Evolutionary conservation across 192 early-diverging fungal species (phyloP).

Genomic region (Coemansia sp.): DNA sequence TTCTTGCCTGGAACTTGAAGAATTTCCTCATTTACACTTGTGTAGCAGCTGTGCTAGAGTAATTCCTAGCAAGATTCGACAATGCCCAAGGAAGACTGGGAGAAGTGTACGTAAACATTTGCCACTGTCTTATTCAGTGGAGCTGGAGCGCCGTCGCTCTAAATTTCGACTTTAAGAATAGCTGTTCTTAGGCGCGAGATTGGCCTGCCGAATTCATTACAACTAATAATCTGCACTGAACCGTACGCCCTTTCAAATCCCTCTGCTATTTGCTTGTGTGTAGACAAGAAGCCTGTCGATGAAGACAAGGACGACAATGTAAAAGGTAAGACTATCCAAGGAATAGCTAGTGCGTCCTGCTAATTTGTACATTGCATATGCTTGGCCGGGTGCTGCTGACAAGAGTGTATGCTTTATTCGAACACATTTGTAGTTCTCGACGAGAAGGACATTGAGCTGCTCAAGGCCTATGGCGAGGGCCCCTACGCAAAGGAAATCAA

Average conservation of each 20-base stretch:
- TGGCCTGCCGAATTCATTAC: not conserved
- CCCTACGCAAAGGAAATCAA: constrained; percentile 96
- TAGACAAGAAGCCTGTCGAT: constrained; percentile 80
- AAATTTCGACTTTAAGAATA: not conserved
- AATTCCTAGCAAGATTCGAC: constrained; percentile 5
- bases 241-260: not conserved
- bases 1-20: constrained; percentile 5
- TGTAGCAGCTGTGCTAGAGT: not conserved
- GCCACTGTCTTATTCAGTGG: not conserved
- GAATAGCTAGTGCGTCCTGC: not conserved
- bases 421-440: constrained; percentile 30
- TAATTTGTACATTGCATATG: not conserved
- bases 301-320: constrained; percentile 83
- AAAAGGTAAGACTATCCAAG: constrained; percentile 56
- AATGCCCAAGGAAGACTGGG: constrained; percentile 91
- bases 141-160: not conserved
- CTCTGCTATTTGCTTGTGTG: not conserved
- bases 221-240: not conserved
- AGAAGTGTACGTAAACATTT: constrained; percentile 76
- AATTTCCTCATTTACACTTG: not conserved
- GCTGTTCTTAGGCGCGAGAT: not conserved
- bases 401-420: not conserved
- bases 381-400: not conserved
- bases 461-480: constrained; percentile 87
- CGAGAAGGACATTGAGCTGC: constrained; percentile 50